Percentiles rank a stretch among this genome's conserved stretches.
Evolutionary conservation across 345 rosid species (phyloP).

Genomic region (Lepidium africanum): DNA sequence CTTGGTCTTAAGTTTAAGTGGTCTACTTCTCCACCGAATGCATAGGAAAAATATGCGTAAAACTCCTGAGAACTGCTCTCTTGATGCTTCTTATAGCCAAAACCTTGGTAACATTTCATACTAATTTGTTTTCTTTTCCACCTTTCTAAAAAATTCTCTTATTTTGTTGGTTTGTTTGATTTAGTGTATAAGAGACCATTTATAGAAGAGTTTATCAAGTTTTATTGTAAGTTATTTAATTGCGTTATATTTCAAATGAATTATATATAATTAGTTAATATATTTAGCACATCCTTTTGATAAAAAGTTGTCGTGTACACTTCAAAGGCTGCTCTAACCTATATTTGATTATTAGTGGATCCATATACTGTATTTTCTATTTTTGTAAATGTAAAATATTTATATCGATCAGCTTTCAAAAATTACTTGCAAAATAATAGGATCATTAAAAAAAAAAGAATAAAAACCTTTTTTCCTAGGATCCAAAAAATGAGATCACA

Average conservation of each 20-base stretch:
- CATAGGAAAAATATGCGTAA: background rate
- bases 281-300: too few species aligned
- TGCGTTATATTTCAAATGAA: too few species aligned
- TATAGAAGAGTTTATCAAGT: constrained; percentile 31
- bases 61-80: background rate
- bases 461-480: too few species aligned
- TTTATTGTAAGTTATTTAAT: background rate
- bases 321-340: too few species aligned
- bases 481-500: constrained; percentile 49
- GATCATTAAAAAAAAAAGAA: background rate
- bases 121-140: too few species aligned
- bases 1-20: constrained; percentile 23
- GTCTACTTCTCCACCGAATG: constrained; percentile 31
- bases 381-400: too few species aligned
- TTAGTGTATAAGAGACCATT: constrained; percentile 45
- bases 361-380: too few species aligned
- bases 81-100: constrained; percentile 29
- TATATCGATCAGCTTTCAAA: background rate
- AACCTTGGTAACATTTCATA: constrained; percentile 12
- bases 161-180: background rate
- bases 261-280: too few species aligned
- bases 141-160: background rate
- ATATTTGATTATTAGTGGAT: too few species aligned
- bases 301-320: too few species aligned
- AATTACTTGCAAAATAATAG: background rate